Evolutionary conservation across 768 basidiomycete genomes (phyloP), one percentile per base, ranked within the genome.

Genomic region (Trametes coccinea): DNA sequence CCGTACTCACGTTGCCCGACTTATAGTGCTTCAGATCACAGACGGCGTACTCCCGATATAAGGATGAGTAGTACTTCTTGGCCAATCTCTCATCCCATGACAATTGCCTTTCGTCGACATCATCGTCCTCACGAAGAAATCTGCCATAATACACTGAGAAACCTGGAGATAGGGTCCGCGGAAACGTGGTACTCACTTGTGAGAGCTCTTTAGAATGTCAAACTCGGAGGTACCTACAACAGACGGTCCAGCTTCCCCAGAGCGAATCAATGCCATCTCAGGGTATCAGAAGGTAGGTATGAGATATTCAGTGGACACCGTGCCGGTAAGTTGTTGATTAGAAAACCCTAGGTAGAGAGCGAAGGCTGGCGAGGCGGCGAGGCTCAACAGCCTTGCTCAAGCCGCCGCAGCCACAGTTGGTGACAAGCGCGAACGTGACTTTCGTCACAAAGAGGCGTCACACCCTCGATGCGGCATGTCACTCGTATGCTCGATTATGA

Each of bases 21-120:
- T 94, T 97, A 80, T 92, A 97, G 71, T 98, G 96, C 77, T 98
- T 98, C 61, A 98, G 78, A 75, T 98, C 93, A 70, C 92, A 94
- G 22, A 95, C 79, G 0, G 92, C 93, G 68, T 88, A 98, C 74
- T 98, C 95, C 64, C 93, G 89, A 72, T 93, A 97, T 3, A 98
- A 83, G 66, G 77, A 90, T 11, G 82, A 77, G 68, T 98, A 95
- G 77, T 95, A 98, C 68, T 95, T 95, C 62, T 82, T 79, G 0
- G 96, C 95, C 30, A 98, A 79, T 62, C 86, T 80, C 49, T 95
- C 92, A 69, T 95, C 87, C 92, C 94, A 98, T 0, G 84, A 77
- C 6, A 74, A 67, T 11, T 72, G 56, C 48, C 74, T 73, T 2
- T 71, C 67, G 4, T 74, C 71, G 4, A 69, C 60, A 3, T 71